Conservation (phyloP, 148 eudicot species). For the Camellia lanceoleosa region DNA sequence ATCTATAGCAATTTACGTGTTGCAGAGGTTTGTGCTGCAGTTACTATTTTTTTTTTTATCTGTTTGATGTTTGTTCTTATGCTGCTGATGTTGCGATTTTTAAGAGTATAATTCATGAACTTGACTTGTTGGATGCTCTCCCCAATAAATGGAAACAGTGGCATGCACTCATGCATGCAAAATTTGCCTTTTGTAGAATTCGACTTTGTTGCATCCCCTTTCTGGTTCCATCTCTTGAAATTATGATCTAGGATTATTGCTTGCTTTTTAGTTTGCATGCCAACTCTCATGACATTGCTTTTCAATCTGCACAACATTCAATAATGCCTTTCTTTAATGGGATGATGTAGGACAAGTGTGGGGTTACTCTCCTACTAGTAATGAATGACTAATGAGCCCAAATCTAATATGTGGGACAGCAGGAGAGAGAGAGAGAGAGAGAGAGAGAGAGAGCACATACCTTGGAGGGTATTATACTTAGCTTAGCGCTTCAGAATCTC, state of each 20-base stretch:
- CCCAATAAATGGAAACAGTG: not conserved
- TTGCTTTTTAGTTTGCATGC: not conserved
- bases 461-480: no score
- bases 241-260: not conserved
- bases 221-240: not conserved
- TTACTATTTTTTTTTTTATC: not conserved
- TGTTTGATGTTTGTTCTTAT: not conserved
- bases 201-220: not conserved
- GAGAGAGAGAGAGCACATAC: no score
- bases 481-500: no score
- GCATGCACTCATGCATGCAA: not conserved
- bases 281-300: constrained; percentile 1
- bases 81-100: not conserved
- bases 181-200: not conserved
- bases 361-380: not conserved
- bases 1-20: constrained; percentile 57
- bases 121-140: not conserved
- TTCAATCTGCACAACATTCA: not conserved
- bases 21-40: constrained; percentile 54
- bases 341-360: not conserved
- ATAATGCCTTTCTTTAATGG: not conserved
- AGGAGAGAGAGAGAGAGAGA: not conserved
- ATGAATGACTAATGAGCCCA: not conserved
- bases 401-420: not conserved
- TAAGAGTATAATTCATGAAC: not conserved